Evolutionary conservation across 192 early-diverging fungal genomes (phyloP), one percentile per base, ranked within the genome.

Genomic region (Coemansia umbellata): DNA sequence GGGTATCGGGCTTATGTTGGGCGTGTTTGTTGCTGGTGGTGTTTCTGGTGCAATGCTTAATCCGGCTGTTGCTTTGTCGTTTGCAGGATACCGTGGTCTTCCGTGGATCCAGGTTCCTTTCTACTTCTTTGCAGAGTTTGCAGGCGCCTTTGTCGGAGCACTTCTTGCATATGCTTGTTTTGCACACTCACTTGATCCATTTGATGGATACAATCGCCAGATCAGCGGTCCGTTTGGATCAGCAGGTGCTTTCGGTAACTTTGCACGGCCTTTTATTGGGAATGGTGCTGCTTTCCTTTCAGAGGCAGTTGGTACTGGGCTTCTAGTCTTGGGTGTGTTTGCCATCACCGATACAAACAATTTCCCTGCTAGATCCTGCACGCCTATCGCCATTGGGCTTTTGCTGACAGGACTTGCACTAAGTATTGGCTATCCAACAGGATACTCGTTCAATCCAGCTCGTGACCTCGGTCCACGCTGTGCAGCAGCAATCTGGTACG

Each of bases 401-500:
- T 40, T 80, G 37, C 57, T 88, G n/a, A 60, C 77, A 2, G 73
- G 67, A 15, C 75, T 87, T 30, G 80, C 77, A 1, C 63, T 81
- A 19, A 70, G 78, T 24, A 74, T 85, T 43, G 81, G 82, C 24
- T 84, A 76, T 27, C 67, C 78, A 43, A 83, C 85, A 1, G 82
- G 82, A 13, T 82, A 78, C 50, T 79, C 79, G 45, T 71, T 87
- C 41, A 91, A 91, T 45, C 85, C 84, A 18, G 89, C 89, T 1
- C 80, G 89, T 53, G 89, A 91, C 60, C 69, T 89, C 44, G 89
- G 85, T 9, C 87, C 87, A 13, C 85, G 89, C 37, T 65, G 84
- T 26, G 86, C 85, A 26, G 79, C 84, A 9, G 66, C 80, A 9
- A 63, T 86, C 52, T 87, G 81, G 79, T 91, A 84, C 67, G 86